phyloP scores from a whole-genome alignment of 2,329 filamentous ascomycete genomes.

The Ophiostoma sp. region DNA sequence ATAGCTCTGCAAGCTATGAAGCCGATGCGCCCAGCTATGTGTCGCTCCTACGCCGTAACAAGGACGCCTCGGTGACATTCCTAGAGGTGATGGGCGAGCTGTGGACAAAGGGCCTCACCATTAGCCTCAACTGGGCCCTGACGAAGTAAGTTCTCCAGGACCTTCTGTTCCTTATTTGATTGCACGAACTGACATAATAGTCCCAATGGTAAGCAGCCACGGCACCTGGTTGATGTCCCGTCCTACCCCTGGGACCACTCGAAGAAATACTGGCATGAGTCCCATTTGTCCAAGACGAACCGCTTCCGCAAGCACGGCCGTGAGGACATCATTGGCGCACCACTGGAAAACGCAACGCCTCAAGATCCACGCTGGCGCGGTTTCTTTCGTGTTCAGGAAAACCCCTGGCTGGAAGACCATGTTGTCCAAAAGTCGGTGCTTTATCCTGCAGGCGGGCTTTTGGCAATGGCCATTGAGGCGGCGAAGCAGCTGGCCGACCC shows the following conservation, averaged over 20 bases:
- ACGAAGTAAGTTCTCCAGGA: too few relatives aligned
- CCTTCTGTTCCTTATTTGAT: too few relatives aligned
- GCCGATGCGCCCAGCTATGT: slow-evolving; percentile 8
- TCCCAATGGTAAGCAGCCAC: not conserved
- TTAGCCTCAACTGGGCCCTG: slow-evolving; percentile 21
- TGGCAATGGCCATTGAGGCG: slow-evolving; percentile 39
- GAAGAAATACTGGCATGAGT: slow-evolving; percentile 37
- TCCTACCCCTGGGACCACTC: slow-evolving; percentile 41
- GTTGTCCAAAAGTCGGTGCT: slow-evolving; percentile 36
- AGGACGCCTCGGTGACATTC: slow-evolving; percentile 19
- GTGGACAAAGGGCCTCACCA: slow-evolving; percentile 21
- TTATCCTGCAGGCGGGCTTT: slow-evolving; percentile 36
- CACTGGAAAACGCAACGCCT: slow-evolving; percentile 28
- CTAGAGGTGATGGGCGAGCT: slow-evolving; percentile 23
- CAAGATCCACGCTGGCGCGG: slow-evolving; percentile 41
- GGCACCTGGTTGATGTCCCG: slow-evolving; percentile 35
- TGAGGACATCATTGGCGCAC: slow-evolving; percentile 31
- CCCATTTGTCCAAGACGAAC: slow-evolving; percentile 32
- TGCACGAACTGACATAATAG: not conserved
- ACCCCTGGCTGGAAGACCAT: slow-evolving; percentile 45
- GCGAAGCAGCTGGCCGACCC: slow-evolving; percentile 29
- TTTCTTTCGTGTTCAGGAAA: slow-evolving; percentile 37
- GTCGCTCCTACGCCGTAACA: slow-evolving; percentile 23
- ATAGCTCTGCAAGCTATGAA: not conserved
- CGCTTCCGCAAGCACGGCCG: slow-evolving; percentile 31